A percentile compares a stretch with the other conserved stretches of the same genome.
Evolutionary conservation across 164 flowering plant species (phyloP).

Genomic region (Macadamia integrifolia): DNA sequence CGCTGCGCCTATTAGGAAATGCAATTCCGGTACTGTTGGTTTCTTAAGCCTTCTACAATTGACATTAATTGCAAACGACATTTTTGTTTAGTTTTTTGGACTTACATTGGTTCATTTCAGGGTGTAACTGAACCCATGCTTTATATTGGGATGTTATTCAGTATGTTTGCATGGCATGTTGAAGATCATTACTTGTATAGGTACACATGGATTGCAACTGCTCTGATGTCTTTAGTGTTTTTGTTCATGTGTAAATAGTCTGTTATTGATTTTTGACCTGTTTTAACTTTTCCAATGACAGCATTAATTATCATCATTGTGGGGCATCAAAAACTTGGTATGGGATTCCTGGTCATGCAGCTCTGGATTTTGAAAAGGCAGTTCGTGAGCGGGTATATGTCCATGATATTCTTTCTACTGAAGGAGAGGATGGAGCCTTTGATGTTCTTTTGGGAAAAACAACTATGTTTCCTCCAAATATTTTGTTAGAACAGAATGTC

Average conservation of each 20-base stretch:
- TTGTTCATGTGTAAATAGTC: not conserved
- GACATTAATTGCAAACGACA: not conserved
- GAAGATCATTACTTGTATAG: conserved; percentile 98
- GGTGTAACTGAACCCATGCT: conserved; percentile 99
- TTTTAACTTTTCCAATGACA: conserved; percentile 25
- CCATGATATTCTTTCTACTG: conserved; percentile 58
- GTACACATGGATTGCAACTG: conserved; percentile 24
- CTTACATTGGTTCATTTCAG: conserved; percentile 37
- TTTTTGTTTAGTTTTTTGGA: not conserved
- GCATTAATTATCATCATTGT: conserved; percentile 94
- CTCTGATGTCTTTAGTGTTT: not conserved
- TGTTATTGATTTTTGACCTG: not conserved
- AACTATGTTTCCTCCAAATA: conserved; percentile 88
- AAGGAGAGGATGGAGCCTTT: conserved; percentile 89
- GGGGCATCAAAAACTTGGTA: conserved; percentile 99
- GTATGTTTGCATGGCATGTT: conserved; percentile 99
- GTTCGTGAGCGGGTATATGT: conserved; percentile 78
- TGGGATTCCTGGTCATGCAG: conserved; percentile 93
- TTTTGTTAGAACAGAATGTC: conserved; percentile 31
- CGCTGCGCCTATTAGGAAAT: conserved; percentile 69
- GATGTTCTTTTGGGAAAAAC: conserved; percentile 94
- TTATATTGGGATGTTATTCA: conserved; percentile 97
- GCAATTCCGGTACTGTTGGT: conserved; percentile 64
- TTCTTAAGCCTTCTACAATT: not conserved
- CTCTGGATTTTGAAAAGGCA: conserved; percentile 77